Base-by-base conservation (phyloP, 768 basidiomycete genomes). In the Mrakia gelida region DNA sequence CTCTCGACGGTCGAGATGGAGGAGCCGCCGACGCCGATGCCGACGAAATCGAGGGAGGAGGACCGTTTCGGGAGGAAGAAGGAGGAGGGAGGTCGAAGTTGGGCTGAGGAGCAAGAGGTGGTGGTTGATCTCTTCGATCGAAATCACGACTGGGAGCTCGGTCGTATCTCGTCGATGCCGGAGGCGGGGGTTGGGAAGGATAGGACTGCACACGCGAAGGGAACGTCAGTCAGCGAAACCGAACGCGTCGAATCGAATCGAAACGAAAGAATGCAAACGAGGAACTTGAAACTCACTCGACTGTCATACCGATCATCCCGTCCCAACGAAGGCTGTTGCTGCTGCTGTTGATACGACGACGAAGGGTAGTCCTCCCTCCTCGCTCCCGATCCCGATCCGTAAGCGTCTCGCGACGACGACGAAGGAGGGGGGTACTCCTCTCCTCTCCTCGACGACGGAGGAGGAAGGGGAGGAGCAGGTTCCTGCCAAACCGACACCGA, bases 401-500 rank as follows among this genome's bases (percentile, higher is more conserved):
- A 59, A 8, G 6, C 49, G 49, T 52, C 49, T 26, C 59, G 1
- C 10, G 59, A 59, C 26, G 59, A 59, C 10, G 59, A 59, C 26
- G 59, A 59, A 59, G 26, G n/a, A 59, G 59, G 28, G 26, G 59
- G 59, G 28, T 59, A 59, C 59, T 59, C 59, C 26, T 59, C 59
- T 59, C 59, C 28, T 59, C 59, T 59, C 59, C 49, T 52, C 49
- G 49, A 52, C 49, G 59, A n/a, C 59, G 59, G 23, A 28, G 28
- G 59, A 59, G 59, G 59, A 59, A 28, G 59, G 23, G 59, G 59
- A 59, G 59, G 59, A 59, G 59, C 59, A 26, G n/a, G 59, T 59
- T 59, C 59, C 59, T 59, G 59, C 59, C 59, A 59, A 15, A 45
- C 45, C 15, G n/a, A n/a, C n/a, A n/a, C n/a, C n/a, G n/a, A n/a